Conservation (phyloP, 805 yeast species). For the Candida succiphila region DNA sequence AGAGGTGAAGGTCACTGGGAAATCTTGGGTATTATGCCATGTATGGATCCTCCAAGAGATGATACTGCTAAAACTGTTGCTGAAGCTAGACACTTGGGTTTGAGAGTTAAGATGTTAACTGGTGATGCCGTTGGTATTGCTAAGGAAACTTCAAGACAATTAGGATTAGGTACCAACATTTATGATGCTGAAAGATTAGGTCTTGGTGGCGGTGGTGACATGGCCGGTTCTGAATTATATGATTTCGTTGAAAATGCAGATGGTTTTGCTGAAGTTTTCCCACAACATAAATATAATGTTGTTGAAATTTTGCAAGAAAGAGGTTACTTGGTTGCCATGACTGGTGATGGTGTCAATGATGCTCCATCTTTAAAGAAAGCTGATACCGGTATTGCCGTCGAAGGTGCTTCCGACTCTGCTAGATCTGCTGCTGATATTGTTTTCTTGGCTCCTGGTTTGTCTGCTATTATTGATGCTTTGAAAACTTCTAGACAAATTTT, state of each 20-base stretch:
- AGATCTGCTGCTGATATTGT: conserved; percentile 96
- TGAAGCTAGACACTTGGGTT: conserved; percentile 87
- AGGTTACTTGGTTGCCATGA: conserved; percentile 97
- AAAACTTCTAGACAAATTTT: conserved; percentile 94
- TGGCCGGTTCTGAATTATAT: conserved; percentile 96
- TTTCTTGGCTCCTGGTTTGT: conserved; percentile 90
- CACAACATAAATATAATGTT: conserved; percentile 93
- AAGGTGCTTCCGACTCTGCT: conserved; percentile 97
- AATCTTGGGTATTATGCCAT: conserved; percentile 95
- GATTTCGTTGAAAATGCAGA: conserved; percentile 96
- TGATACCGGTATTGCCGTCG: conserved; percentile 95
- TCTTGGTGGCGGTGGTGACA: conserved; percentile 85
- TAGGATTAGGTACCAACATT: conserved; percentile 93
- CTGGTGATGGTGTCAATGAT: conserved; percentile 99
- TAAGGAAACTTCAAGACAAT: conserved; percentile 95
- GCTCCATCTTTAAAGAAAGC: conserved; percentile 97
- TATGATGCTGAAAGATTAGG: conserved; percentile 96
- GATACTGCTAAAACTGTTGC: conserved; percentile 91
- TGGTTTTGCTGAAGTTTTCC: conserved; percentile 98
- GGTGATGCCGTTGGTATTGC: conserved; percentile 99
- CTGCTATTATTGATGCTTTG: conserved; percentile 89
- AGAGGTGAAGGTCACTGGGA: conserved; percentile 99
- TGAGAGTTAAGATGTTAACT: conserved; percentile 95
- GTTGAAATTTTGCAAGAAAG: conserved; percentile 92
- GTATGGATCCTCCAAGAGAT: conserved; percentile 98